Base-by-base conservation (phyloP, 768 basidiomycete genomes). In the Tylopilus rubrobrunneus region DNA sequence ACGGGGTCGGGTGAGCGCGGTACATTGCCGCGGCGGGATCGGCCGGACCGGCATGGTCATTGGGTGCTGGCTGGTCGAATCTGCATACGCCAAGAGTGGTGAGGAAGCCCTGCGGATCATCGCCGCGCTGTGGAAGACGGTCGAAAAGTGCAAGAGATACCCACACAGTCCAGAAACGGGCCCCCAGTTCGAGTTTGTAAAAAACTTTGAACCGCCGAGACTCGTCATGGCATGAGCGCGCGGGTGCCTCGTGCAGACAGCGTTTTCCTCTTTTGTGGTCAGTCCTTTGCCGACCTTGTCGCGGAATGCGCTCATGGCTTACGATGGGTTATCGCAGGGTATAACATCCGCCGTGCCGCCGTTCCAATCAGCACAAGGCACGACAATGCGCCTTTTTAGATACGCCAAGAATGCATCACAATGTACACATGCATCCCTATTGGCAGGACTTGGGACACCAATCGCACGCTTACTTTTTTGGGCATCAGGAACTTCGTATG, bases 101-200 rank as follows among this genome's bases (percentile, higher is more conserved):
- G 76, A 74, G 51, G 83, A 85, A 55, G 87, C 87, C 7, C 69
- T 89, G 34, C 66, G 71, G 14, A 78, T 85, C 46, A 84, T 89
- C 57, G 86, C 81, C 19, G 62, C 75, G 53, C 80, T 87, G 59
- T 91, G 88, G 88, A 78, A 81, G 63, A 79, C 75, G 3, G 88
- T 91, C 46, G 87, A 86, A 70, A 91, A 91, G 74, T 89, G 79
- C 74, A 81, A 76, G 44, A 76, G 85, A 9, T 89, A 83, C 69
- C 87, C 86, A 0, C 79, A 85, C 65, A 86, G 85, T 63, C 88
- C 88, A 15, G 88, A 90, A 72, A 90, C 88, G 3, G 87, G 88
- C 17, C 77, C 84, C 1, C 88, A 90, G 67, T 84, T 83, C 64
- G 85, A 89, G 61, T 90, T 83, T 63, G 88, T 90, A 21, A 77